These are phyloP conservation scores for Dillenia suffruticosa DNA, from an alignment of 164 flowering plant genomes.

Conservation along the genomic window DNA sequence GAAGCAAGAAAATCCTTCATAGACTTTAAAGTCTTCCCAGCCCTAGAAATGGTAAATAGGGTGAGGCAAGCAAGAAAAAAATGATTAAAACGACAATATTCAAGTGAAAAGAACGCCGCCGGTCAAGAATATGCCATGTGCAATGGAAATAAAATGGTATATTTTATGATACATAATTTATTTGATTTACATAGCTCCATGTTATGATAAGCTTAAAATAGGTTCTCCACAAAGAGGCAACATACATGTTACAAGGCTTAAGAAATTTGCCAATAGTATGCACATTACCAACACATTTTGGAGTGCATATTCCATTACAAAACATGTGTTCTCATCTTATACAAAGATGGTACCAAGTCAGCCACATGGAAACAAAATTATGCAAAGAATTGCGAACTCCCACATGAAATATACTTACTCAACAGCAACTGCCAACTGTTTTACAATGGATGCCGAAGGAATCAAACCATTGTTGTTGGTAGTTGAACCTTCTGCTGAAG, in stretches of 20 bases:
- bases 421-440: slow-evolving; percentile 66
- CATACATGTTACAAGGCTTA: no score
- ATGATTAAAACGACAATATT: neutral
- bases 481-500: slow-evolving; percentile 25
- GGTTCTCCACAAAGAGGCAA: no score
- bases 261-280: no score
- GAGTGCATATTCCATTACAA: no score
- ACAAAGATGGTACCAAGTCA: no score
- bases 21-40: slow-evolving; percentile 55
- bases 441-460: slow-evolving; percentile 56
- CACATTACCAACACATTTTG: no score
- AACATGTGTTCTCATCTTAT: no score
- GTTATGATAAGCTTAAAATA: no score
- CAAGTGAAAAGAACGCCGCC: neutral
- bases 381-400: slow-evolving; percentile 3
- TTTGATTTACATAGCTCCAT: neutral
- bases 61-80: neutral
- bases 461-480: slow-evolving; percentile 26
- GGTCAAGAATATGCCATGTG: neutral
- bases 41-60: slow-evolving; percentile 31
- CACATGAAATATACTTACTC: slow-evolving; percentile 51
- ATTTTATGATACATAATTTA: neutral
- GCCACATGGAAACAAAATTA: neutral
- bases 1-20: slow-evolving; percentile 66
- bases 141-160: neutral